A percentile compares a stretch with the other conserved stretches of the same genome.
phyloP scores from a whole-genome alignment of 2,329 filamentous ascomycete species.

The Diaporthe longicolla region DNA sequence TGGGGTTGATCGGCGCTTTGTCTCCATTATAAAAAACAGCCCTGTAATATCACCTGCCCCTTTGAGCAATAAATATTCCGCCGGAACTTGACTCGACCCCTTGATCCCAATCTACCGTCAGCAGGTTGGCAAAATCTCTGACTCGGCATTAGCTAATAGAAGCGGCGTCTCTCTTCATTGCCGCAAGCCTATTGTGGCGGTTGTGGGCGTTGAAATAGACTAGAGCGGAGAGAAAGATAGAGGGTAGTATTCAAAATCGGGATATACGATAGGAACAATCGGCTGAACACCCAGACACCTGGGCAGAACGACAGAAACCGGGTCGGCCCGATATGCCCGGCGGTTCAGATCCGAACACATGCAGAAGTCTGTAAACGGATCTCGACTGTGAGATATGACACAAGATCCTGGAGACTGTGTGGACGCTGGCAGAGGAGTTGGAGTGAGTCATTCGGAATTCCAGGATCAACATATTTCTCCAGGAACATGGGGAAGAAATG shows the following conservation, averaged over 20 bases:
- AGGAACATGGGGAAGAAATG: not conserved
- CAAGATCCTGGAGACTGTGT: not conserved
- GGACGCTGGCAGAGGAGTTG: not conserved
- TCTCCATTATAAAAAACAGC: slow-evolving; percentile 19
- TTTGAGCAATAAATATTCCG: not conserved
- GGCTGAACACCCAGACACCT: too few relatives aligned
- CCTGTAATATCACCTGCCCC: slow-evolving; percentile 26
- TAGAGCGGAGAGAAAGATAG: not conserved
- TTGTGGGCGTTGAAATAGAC: not conserved
- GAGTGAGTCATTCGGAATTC: slow-evolving; percentile 1
- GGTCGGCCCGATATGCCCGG: slow-evolving; percentile 2
- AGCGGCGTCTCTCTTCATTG: not conserved
- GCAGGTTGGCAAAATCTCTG: not conserved
- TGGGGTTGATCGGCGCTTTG: slow-evolving; percentile 23
- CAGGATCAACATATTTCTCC: slow-evolving; percentile 1
- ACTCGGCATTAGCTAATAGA: slow-evolving; percentile 24
- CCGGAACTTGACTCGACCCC: slow-evolving; percentile 21
- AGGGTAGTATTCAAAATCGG: not conserved
- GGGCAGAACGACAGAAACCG: not conserved
- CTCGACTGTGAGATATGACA: not conserved
- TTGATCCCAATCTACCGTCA: slow-evolving; percentile 1
- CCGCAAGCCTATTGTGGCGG: slow-evolving; percentile 6
- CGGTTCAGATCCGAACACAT: not conserved
- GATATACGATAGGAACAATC: not conserved
- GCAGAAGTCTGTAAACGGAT: not conserved